phyloP scores from a whole-genome alignment of 2,329 filamentous ascomycete genomes.

The Sclerotinia sclerotiorum region DNA sequence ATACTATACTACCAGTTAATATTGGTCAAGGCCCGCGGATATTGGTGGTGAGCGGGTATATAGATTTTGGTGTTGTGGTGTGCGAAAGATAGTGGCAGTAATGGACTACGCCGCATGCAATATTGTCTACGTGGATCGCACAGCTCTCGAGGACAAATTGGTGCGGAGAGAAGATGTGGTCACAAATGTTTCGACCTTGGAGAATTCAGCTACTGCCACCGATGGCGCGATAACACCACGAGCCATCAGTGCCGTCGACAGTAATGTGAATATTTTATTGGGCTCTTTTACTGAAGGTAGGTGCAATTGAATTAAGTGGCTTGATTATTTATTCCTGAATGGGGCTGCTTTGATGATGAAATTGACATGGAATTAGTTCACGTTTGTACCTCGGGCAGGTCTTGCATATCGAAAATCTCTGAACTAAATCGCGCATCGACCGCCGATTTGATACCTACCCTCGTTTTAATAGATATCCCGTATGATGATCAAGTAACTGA shows the following conservation, averaged over 20 bases:
- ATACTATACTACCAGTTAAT: slow-evolving; percentile 13
- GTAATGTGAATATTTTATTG: slow-evolving; percentile 51
- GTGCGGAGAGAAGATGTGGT: slow-evolving; percentile 40
- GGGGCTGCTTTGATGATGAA: slow-evolving; percentile 8
- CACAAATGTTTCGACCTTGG: slow-evolving; percentile 34
- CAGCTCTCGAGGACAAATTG: slow-evolving; percentile 42
- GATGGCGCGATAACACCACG: slow-evolving; percentile 25
- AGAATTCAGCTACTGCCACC: slow-evolving; percentile 26
- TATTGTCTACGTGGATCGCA: slow-evolving; percentile 47
- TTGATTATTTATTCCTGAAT: slow-evolving; percentile 21
- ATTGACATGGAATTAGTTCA: slow-evolving; percentile 46
- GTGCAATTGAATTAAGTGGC: slow-evolving; percentile 19
- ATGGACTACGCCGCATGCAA: slow-evolving; percentile 48
- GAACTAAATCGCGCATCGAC: slow-evolving; percentile 50
- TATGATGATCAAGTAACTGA: slow-evolving; percentile 43
- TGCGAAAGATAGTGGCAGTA: slow-evolving; percentile 33
- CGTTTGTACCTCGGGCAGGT: slow-evolving; percentile 52
- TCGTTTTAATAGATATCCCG: slow-evolving; percentile 55
- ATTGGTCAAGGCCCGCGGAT: slow-evolving; percentile 19
- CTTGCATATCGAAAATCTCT: slow-evolving; percentile 53
- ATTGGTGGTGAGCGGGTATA: slow-evolving; percentile 33
- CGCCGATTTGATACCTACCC: slow-evolving; percentile 51
- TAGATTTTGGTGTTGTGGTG: slow-evolving; percentile 34
- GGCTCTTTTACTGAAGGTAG: slow-evolving; percentile 52
- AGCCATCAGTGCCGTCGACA: slow-evolving; percentile 43